Percentiles rank a stretch among this genome's conserved stretches.
Conservation (phyloP, 331 rosid genomes). For the Prunus yedoensis region DNA sequence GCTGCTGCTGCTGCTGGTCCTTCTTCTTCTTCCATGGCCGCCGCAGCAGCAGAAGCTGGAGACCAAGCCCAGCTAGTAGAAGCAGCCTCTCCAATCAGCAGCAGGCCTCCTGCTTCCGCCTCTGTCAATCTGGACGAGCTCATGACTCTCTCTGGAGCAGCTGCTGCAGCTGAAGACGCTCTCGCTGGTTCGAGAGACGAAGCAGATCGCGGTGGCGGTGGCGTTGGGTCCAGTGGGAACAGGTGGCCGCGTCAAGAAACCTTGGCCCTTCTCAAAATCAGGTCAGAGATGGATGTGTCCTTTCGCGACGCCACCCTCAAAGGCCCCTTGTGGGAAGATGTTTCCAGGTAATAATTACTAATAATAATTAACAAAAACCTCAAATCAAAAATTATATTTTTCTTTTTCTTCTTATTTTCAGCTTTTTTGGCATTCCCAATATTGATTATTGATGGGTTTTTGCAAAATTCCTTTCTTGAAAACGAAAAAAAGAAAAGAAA, state of each 20-base stretch:
- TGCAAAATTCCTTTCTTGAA: not conserved
- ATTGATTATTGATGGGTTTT: not conserved
- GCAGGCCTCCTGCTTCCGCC: constrained; percentile 42
- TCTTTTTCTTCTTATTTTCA: not conserved
- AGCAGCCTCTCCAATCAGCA: constrained; percentile 52
- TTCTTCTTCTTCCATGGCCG: not conserved
- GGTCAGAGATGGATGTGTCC: constrained; percentile 50
- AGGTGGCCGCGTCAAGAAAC: constrained; percentile 59
- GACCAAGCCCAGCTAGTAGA: constrained; percentile 40
- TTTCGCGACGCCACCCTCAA: constrained; percentile 52
- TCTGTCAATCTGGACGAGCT: constrained; percentile 43
- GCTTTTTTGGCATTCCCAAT: constrained; percentile 1
- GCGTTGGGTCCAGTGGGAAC: constrained; percentile 29
- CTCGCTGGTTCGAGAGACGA: not conserved
- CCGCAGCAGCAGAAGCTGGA: constrained; percentile 3
- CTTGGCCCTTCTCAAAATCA: constrained; percentile 40
- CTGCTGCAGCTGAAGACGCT: constrained; percentile 11
- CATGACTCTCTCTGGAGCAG: constrained; percentile 26
- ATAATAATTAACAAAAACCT: not conserved
- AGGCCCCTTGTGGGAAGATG: constrained; percentile 53
- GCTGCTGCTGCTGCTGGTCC: not conserved
- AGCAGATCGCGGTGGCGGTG: constrained; percentile 5
- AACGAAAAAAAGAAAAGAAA: not conserved
- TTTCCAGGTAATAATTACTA: constrained; percentile 36
- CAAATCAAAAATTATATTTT: not conserved